A percentile compares a stretch with the other conserved stretches of the same genome.
Conservation (phyloP, 139 green algal genomes). For the Mesostigma viride region DNA sequence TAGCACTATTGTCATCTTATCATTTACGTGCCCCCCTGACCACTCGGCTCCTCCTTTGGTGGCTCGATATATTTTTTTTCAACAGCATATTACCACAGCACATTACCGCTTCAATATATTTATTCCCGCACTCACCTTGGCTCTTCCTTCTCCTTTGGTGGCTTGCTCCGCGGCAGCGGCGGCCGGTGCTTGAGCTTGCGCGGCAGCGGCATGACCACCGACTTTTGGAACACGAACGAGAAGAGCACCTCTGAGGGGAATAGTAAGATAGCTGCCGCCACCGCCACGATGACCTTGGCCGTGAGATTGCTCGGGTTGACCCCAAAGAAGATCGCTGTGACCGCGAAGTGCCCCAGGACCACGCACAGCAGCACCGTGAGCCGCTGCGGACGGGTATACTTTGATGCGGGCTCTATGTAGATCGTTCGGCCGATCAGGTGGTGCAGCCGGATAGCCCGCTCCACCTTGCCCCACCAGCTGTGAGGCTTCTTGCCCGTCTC, state of each 20-base stretch:
- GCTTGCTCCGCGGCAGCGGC: too few species aligned
- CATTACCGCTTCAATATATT: too few species aligned
- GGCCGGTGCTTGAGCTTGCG: too few species aligned
- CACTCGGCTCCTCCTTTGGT: too few species aligned
- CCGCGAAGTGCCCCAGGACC: conserved; percentile 22
- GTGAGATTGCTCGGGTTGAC: conserved; percentile 27
- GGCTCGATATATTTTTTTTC: too few species aligned
- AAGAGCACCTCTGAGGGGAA: conserved; percentile 16
- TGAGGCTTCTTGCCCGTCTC: conserved; percentile 2
- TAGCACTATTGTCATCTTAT: too few species aligned
- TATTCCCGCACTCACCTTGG: too few species aligned
- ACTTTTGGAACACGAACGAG: conserved; percentile 27
- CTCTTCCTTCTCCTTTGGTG: too few species aligned
- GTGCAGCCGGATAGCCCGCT: conserved; percentile 3
- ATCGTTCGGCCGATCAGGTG: conserved; percentile 16
- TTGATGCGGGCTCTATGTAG: conserved; percentile 11
- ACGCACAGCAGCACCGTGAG: conserved; percentile 21
- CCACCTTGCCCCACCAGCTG: not conserved
- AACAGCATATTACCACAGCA: too few species aligned
- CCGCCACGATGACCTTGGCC: conserved; percentile 23
- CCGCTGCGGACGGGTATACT: conserved; percentile 27
- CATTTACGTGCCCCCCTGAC: too few species aligned
- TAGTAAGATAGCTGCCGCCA: conserved; percentile 17
- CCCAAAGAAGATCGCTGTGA: conserved; percentile 28
- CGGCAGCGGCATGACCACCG: too few species aligned